Base-by-base conservation (phyloP, 768 basidiomycete genomes). In the Suillus subalutaceus region DNA sequence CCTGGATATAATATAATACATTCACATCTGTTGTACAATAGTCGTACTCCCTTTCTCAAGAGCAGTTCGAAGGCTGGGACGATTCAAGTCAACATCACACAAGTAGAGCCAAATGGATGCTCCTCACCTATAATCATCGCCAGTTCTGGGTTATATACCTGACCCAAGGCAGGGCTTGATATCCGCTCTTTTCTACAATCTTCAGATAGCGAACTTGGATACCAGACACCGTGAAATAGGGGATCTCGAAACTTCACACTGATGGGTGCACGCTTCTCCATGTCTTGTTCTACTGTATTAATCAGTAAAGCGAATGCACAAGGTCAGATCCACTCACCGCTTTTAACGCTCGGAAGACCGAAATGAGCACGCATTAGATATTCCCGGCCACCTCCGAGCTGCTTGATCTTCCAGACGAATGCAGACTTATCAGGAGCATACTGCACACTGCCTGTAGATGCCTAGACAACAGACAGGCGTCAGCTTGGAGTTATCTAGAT, bases 331-430 rank as follows among this genome's bases (percentile, higher is more conserved):
- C 10, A 81, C 93, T 50, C 65, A 94, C 96, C 95, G 72, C 85
- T 92, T 74, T 90, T 89, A 18, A 99, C 97, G 71, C 92, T 94
- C 0, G 97, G 97, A 53, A 99, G 80, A 59, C 96, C 96, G 77
- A 99, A 99, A 75, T 99, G 97, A 0, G 97, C 97, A 13, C 97
- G 86, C 97, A 99, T 98, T 63, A 98, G 84, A 80, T 96, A 99
- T 75, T 99, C 97, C 46, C 94, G 88, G 44, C 94, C 94, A 6
- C 97, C 97, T 6, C 94, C 96, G 0, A 99, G 86, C 75, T 97
- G 94, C 77, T 99, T 99, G 79, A 99, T 98, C 80, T 98, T 98
- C 97, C 97, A 99, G 1, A 98, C 93, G 73, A 99, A 99, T 2
- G 96, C 95, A 20, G 94, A 94, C 78, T 98, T 99, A 77, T 99